Evolutionary conservation across 176 grass and related monocot species (phyloP), one percentile per base, ranked within the genome.

Genomic region (Poa annua): DNA sequence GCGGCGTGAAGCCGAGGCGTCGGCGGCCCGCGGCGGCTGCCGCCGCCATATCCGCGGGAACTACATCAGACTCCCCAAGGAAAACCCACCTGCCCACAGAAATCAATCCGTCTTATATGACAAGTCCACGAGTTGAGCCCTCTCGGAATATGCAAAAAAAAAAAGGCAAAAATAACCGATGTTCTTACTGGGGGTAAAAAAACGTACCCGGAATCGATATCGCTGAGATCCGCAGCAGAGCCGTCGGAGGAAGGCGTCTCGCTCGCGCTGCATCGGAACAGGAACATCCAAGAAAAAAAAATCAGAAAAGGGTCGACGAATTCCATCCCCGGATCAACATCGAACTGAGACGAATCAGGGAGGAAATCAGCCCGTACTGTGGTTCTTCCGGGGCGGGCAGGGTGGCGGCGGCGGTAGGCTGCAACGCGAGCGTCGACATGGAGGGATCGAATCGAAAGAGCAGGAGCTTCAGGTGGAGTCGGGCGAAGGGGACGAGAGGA

Each of bases 351-450:
- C 11, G 32, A 47, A 65, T 7, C 10, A 7, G n/a, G 47, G 38
- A 48, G 20, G 66, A 36, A 61, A 11, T 19, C 41, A 24, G 5
- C 7, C 6, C 33, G n/a, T 65, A 90, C 88, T 22, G 11, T 42
- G 68, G 3, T 5, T 77, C 50, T 44, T 86, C 75, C 47, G 79
- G 57, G 8, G 11, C 9, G 15, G 59, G 25, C 54, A 78, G 84
- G 48, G 79, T 34, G 66, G 74, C 66, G 29, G 61, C 60, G 60
- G 16, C 41, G 36, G 50, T 32, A 22, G 50, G 67, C 80, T 39
- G 74, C 80, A 83, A 9, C 21, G 88, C 11, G 59, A 87, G 41
- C 67, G 75, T 83, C 8, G 88, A 80, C 88, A 90, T 90, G 80
- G 80, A 49, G 35, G 26, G n/a, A 19, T 21, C 7, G 74, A 76